Conservation (phyloP, 116 monocot species). For the Zostera marina region DNA sequence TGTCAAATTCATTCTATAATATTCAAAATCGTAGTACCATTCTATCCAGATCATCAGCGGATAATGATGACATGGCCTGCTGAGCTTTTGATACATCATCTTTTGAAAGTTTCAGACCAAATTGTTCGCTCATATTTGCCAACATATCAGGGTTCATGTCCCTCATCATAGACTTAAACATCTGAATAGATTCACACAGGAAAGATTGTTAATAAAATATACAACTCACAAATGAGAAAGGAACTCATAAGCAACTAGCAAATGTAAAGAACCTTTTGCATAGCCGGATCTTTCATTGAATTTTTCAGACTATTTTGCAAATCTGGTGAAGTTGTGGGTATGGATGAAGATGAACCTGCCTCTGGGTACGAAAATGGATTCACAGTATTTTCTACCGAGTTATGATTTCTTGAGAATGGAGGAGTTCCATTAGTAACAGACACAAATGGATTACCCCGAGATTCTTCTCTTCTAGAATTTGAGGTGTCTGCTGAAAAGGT, state of each 20-base stretch:
- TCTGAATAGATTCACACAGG: conserved; percentile 40
- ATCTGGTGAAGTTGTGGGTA: conserved; percentile 29
- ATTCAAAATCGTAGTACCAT: conserved; percentile 37
- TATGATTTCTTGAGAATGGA: background rate
- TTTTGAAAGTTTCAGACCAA: conserved; percentile 80
- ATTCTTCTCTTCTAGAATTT: background rate
- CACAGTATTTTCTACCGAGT: conserved; percentile 10
- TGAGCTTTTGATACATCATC: conserved; percentile 87
- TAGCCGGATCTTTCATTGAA: conserved; percentile 85
- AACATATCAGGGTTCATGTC: conserved; percentile 96
- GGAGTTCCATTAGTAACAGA: conserved; percentile 11
- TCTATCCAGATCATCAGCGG: conserved; percentile 74
- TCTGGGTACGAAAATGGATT: conserved; percentile 10
- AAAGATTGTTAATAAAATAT: background rate
- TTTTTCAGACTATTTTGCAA: conserved; percentile 64
- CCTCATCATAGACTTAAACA: conserved; percentile 92
- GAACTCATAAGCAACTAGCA: background rate
- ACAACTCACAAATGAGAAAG: background rate
- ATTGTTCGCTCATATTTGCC: conserved; percentile 76
- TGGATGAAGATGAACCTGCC: conserved; percentile 23
- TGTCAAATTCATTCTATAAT: too few relatives aligned
- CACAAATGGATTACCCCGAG: conserved; percentile 11
- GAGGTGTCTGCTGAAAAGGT: conserved; percentile 5
- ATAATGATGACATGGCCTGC: conserved; percentile 76
- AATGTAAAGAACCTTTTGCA: conserved; percentile 47